Evolutionary conservation across 2,329 filamentous ascomycete genomes (phyloP).

Genomic region (Onygenales sp.): DNA sequence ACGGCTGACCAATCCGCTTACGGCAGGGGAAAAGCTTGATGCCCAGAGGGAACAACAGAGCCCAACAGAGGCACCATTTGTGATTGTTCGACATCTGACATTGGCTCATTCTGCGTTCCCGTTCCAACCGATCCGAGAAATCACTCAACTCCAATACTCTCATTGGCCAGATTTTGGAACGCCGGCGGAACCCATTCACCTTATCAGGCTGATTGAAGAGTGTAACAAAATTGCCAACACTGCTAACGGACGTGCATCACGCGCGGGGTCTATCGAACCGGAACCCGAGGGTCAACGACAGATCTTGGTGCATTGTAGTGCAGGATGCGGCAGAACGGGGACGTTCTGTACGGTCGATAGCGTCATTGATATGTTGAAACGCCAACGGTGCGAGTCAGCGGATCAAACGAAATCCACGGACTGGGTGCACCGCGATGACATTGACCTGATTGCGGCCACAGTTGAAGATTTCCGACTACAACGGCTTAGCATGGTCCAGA

Average conservation of each 20-base stretch:
- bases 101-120: constrained; percentile 67
- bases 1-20: constrained; percentile 24
- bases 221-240: constrained; percentile 57
- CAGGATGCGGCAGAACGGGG: constrained; percentile 88
- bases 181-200: constrained; percentile 76
- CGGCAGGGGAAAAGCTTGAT: constrained; percentile 19
- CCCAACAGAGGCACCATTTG: constrained; percentile 56
- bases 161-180: constrained; percentile 97
- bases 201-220: constrained; percentile 82
- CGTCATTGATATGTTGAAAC: constrained; percentile 91
- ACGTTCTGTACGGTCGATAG: constrained; percentile 96
- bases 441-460: constrained; percentile 75
- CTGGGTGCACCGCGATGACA: constrained; percentile 60
- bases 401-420: constrained; percentile 15
- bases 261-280: constrained; percentile 50
- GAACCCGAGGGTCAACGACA: constrained; percentile 51
- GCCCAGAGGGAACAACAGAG: constrained; percentile 19
- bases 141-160: constrained; percentile 89
- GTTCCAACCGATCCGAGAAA: constrained; percentile 78
- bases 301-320: constrained; percentile 88
- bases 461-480: constrained; percentile 87
- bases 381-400: constrained; percentile 42
- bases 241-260: constrained; percentile 18
- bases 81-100: constrained; percentile 78
- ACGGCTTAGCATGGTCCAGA: constrained; percentile 93